phyloP scores from a whole-genome alignment of 2,329 filamentous ascomycete species.

The Ascochyta fabae region DNA sequence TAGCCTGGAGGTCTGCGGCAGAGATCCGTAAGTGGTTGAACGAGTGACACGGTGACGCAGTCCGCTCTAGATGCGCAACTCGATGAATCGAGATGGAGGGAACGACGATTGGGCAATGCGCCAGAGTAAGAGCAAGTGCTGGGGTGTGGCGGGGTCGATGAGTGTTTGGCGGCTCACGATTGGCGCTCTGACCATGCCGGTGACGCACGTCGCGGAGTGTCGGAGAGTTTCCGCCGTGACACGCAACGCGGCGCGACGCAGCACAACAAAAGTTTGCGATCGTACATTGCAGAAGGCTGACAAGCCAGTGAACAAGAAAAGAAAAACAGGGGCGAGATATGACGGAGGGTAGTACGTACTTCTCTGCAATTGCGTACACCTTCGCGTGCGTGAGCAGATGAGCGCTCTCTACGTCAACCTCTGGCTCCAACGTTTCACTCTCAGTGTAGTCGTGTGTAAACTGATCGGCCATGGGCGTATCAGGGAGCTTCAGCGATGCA shows the following conservation, averaged over 20 bases:
- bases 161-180: conserved; percentile 12
- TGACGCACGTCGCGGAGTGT: conserved; percentile 43
- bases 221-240: conserved; percentile 32
- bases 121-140: conserved; percentile 4
- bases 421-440: conserved; percentile 36
- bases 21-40: conserved; percentile 15
- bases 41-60: conserved; percentile 29
- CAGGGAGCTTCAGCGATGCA: conserved; percentile 37
- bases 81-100: conserved; percentile 8
- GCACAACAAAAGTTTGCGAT: conserved; percentile 6
- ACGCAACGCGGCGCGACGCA: conserved; percentile 25
- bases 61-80: conserved; percentile 20
- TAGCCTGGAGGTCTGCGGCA: conserved; percentile 22
- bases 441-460: conserved; percentile 43
- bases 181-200: conserved; percentile 28
- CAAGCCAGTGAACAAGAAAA: conserved; percentile 23
- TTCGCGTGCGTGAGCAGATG: conserved; percentile 56
- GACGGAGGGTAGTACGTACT: conserved; percentile 44
- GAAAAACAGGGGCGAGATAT: conserved; percentile 16
- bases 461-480: conserved; percentile 43
- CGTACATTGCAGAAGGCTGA: conserved; percentile 20
- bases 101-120: conserved; percentile 26
- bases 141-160: conserved; percentile 4
- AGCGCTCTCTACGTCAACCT: conserved; percentile 48
- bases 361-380: conserved; percentile 59